These are phyloP conservation scores for Rehmannia glutinosa DNA, from an alignment of 257 asterid genomes.

Conservation along the genomic window DNA sequence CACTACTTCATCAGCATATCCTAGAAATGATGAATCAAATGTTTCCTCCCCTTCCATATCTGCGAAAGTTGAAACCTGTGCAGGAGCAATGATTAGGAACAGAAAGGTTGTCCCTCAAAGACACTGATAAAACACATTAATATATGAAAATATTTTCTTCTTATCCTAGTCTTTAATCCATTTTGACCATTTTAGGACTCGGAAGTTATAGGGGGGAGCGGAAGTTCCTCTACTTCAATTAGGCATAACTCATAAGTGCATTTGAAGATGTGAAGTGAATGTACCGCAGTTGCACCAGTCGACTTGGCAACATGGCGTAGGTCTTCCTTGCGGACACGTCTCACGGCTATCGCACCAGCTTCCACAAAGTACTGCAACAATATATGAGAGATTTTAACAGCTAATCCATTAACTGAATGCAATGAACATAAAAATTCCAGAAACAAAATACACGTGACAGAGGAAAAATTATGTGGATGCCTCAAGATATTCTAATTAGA, in stretches of 20 bases:
- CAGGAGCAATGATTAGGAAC: background rate
- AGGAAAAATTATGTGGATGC: too few species aligned
- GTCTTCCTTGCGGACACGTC: slow-evolving; percentile 93
- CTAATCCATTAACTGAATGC: too few species aligned
- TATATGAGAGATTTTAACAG: too few species aligned
- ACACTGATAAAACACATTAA: too few species aligned
- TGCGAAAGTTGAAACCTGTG: slow-evolving; percentile 86
- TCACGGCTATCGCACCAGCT: slow-evolving; percentile 93
- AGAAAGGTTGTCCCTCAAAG: background rate
- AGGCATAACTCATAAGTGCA: too few species aligned
- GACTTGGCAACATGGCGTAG: slow-evolving; percentile 96
- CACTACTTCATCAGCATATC: slow-evolving; percentile 86
- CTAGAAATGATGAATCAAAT: slow-evolving; percentile 76
- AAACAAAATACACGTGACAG: background rate
- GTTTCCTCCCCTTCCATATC: slow-evolving; percentile 98
- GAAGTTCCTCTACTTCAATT: too few species aligned
- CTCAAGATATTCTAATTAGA: too few species aligned
- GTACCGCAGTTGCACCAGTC: slow-evolving; percentile 88
- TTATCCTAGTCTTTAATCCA: too few species aligned
- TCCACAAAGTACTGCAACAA: slow-evolving; percentile 84
- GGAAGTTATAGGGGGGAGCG: too few species aligned
- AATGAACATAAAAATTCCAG: slow-evolving; percentile 12
- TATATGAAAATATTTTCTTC: background rate
- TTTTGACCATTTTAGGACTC: too few species aligned
- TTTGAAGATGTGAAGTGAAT: slow-evolving; percentile 9